phyloP scores from a whole-genome alignment of 208 protist species.

The Crithidia sp. region DNA sequence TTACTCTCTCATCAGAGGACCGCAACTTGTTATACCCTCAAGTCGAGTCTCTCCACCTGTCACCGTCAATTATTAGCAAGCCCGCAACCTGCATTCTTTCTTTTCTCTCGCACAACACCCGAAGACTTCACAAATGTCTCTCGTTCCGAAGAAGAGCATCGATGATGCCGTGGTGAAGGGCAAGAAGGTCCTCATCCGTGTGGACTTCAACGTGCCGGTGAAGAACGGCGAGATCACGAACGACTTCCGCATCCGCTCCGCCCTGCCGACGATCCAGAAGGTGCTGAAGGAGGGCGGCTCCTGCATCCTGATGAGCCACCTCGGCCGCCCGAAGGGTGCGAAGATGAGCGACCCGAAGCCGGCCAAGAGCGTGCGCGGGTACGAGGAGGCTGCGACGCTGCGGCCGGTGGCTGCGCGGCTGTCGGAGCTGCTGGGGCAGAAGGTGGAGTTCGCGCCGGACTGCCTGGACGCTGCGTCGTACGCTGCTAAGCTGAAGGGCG shows the following conservation, averaged over 20 bases:
- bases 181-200: slow-evolving; percentile 96
- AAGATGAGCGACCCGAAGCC: slow-evolving; percentile 63
- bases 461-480: slow-evolving; percentile 50
- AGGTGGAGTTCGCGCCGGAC: slow-evolving; percentile 75
- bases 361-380: slow-evolving; percentile 55
- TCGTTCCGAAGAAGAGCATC: slow-evolving; percentile 81
- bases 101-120: not conserved
- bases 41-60: too few species aligned
- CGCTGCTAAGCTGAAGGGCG: slow-evolving; percentile 48
- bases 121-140: slow-evolving; percentile 43
- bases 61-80: too few species aligned
- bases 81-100: not conserved
- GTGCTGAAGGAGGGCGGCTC: slow-evolving; percentile 91
- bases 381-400: slow-evolving; percentile 88
- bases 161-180: slow-evolving; percentile 78
- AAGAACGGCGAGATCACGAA: slow-evolving; percentile 96
- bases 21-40: too few species aligned
- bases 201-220: slow-evolving; percentile 99
- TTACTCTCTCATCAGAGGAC: not conserved
- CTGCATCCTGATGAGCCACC: slow-evolving; percentile 96
- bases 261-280: slow-evolving; percentile 96
- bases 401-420: slow-evolving; percentile 89
- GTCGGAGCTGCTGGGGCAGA: slow-evolving; percentile 80
- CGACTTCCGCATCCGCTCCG: slow-evolving; percentile 94
- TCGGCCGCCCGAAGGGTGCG: slow-evolving; percentile 98